phyloP scores from a whole-genome alignment of 805 yeast species.

The Candida chilensis region DNA sequence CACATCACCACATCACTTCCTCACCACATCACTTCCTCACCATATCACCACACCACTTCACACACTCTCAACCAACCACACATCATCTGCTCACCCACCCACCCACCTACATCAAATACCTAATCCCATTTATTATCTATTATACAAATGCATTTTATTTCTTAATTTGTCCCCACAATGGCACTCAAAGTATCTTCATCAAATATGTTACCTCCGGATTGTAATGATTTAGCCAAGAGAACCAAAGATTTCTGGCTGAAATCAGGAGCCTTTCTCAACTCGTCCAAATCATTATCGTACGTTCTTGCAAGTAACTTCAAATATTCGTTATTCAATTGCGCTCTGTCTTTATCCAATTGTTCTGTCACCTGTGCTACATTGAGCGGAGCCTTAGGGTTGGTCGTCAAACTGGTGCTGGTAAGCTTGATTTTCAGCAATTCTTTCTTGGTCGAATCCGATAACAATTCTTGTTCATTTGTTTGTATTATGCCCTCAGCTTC shows the following conservation, averaged over 20 bases:
- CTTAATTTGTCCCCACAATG: too few relatives aligned
- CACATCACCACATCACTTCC: too few relatives aligned
- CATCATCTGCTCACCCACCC: too few relatives aligned
- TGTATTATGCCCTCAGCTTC: not conserved
- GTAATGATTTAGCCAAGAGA: conserved; percentile 28
- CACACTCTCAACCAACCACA: too few relatives aligned
- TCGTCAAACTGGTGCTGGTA: not conserved
- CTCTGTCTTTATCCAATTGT: not conserved
- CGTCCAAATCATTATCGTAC: conserved; percentile 27
- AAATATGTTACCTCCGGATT: conserved; percentile 29
- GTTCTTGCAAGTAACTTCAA: conserved; percentile 26
- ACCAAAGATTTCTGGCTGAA: conserved; percentile 29
- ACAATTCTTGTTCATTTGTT: not conserved
- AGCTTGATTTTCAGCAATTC: not conserved
- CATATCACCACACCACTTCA: too few relatives aligned
- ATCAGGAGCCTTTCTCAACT: conserved; percentile 31
- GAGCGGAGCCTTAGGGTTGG: not conserved
- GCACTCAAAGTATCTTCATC: conserved; percentile 18
- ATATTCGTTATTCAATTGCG: conserved; percentile 15
- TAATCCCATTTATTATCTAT: too few relatives aligned
- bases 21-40: too few relatives aligned
- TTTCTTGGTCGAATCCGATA: not conserved
- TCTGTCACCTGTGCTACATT: not conserved
- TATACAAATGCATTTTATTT: too few relatives aligned
- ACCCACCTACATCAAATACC: too few relatives aligned